Evolutionary conservation across 2,329 filamentous ascomycete species (phyloP).

Genomic region (Hymenoscyphus fraxineus): DNA sequence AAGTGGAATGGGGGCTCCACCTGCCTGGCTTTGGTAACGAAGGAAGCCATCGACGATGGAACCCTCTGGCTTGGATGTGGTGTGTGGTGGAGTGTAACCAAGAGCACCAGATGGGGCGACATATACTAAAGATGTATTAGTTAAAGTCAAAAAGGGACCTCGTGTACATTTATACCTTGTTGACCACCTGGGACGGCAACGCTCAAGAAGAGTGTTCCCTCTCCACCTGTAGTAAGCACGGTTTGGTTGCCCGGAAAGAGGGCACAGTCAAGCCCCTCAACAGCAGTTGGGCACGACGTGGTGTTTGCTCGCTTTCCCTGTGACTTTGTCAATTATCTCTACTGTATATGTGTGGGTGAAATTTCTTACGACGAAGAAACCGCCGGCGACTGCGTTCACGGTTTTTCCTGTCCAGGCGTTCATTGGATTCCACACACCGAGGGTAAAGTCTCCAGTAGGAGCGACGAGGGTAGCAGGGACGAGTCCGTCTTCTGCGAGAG

Average conservation of each 20-base stretch:
- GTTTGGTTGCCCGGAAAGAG: slow-evolving; percentile 7
- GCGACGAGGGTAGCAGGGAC: neutral
- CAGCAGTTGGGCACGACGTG: slow-evolving; percentile 43
- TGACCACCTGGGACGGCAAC: slow-evolving; percentile 14
- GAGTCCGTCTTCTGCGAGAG: too few relatives aligned
- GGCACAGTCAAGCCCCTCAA: slow-evolving; percentile 15
- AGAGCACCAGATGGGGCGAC: slow-evolving; percentile 51
- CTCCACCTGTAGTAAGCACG: slow-evolving; percentile 7
- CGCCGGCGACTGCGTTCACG: slow-evolving; percentile 8
- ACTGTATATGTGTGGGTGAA: neutral
- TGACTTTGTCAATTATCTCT: neutral
- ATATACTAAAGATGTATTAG: slow-evolving; percentile 51
- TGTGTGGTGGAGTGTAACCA: slow-evolving; percentile 54
- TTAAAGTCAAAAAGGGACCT: neutral
- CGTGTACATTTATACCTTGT: slow-evolving; percentile 6
- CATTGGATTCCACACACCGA: slow-evolving; percentile 5
- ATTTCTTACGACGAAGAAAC: slow-evolving; percentile 7
- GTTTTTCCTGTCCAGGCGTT: neutral
- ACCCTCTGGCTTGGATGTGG: slow-evolving; percentile 47
- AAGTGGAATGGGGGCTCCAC: slow-evolving; percentile 5
- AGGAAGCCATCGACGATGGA: slow-evolving; percentile 35
- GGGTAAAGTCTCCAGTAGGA: slow-evolving; percentile 6
- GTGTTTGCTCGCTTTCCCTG: slow-evolving; percentile 34
- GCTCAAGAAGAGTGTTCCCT: slow-evolving; percentile 3
- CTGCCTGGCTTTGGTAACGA: slow-evolving; percentile 2